Evolutionary conservation across 108 stramenopile species (phyloP), one percentile per base, ranked within the genome.

Genomic region (Seminavis robusta): DNA sequence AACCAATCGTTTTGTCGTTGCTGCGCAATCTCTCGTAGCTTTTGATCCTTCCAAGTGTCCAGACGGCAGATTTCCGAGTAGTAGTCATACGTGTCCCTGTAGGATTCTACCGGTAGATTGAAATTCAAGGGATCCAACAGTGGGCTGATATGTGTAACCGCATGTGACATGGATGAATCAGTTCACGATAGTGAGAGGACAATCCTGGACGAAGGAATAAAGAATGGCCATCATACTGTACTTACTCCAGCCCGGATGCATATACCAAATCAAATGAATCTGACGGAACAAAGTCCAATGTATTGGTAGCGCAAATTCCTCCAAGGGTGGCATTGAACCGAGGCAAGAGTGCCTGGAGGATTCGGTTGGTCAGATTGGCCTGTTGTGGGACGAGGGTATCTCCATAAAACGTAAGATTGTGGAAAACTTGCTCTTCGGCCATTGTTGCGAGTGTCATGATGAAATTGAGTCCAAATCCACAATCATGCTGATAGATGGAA

Each of bases 261-360:
- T 50, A 79, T 0, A 73, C 72, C 26, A 79, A 52, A 67, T 79
- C 77, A 53, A 79, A 79, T 13, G 59, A 47, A 29, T 65, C 36
- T 31, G 57, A 27, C 1, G 69, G 69, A n/a, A 79, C 57, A 50
- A 48, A 71, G 23, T n/a, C 1, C 1, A 79, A 37, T 0, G 77
- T 69, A 52, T 79, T 73, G 10, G 46, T 68, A 2, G 29, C 33
- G 25, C 77, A 79, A 40, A 79, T 65, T 15, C 10, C 23, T 10
- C 77, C 77, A 7, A 46, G 29, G 16, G 59, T 27, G 43, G n/a
- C n/a, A n/a, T n/a, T n/a, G n/a, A n/a, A n/a, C n/a, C n/a, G n/a
- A n/a, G n/a, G n/a, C n/a, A n/a, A n/a, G n/a, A n/a, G n/a, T n/a
- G n/a, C n/a, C n/a, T n/a, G n/a, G n/a, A n/a, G n/a, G n/a, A n/a